phyloP scores from a whole-genome alignment of 2,329 filamentous ascomycete genomes.

The Apiospora malaysiana region DNA sequence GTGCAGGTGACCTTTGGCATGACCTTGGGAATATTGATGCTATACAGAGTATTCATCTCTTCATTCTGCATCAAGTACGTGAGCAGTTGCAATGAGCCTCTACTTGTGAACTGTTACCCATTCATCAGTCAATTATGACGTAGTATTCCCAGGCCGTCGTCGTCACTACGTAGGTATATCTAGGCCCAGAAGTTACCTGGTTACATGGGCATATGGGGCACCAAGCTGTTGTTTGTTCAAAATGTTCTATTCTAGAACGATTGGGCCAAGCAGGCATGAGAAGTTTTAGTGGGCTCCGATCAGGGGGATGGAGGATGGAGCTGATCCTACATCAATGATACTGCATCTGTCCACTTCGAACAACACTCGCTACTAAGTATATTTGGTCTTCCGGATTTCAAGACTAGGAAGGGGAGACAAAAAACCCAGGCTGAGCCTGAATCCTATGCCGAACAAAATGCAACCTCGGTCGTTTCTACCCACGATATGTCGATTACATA shows the following conservation, averaged over 20 bases:
- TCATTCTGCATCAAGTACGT: neutral
- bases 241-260: conserved; percentile 12
- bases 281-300: neutral
- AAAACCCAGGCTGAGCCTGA: neutral
- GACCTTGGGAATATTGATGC: neutral
- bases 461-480: neutral
- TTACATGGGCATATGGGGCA: neutral
- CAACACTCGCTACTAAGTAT: neutral
- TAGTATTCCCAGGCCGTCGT: neutral
- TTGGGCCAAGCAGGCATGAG: neutral
- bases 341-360: neutral
- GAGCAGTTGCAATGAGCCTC: neutral
- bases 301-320: neutral
- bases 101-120: neutral
- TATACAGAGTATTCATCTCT: no score
- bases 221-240: neutral
- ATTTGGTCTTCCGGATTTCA: neutral
- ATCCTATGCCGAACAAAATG: neutral
- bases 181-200: neutral
- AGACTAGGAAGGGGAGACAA: neutral
- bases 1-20: neutral
- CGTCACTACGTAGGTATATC: no score
- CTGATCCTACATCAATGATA: neutral
- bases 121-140: neutral
- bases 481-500: no score